Percentiles rank a stretch among this genome's conserved stretches.
Evolutionary conservation across 495 filamentous ascomycete species (phyloP).

Genomic region (Aspergillus affinis): DNA sequence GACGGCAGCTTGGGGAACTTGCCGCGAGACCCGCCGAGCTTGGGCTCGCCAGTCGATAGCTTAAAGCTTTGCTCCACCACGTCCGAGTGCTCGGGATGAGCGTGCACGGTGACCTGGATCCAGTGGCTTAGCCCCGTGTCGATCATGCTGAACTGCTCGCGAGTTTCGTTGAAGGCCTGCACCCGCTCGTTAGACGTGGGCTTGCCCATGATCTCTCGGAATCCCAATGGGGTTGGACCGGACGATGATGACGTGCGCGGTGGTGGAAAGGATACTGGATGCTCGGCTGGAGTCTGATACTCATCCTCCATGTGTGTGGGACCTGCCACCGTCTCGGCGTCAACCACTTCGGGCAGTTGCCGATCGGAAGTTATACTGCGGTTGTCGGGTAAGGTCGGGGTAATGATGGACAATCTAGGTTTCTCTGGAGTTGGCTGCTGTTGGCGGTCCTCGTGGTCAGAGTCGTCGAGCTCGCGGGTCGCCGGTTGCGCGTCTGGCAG

Average conservation of each 20-base stretch:
- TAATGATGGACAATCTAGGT: constrained; percentile 26
- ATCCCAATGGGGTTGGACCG: constrained; percentile 51
- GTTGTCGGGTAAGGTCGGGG: constrained; percentile 18
- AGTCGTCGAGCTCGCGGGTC: not conserved
- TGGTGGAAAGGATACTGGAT: constrained; percentile 3
- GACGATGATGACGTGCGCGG: constrained; percentile 18
- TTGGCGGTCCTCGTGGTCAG: not conserved
- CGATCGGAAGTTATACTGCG: constrained; percentile 17
- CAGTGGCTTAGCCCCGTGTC: constrained; percentile 76
- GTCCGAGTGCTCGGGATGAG: constrained; percentile 53
- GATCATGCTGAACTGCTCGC: constrained; percentile 65
- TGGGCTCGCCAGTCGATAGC: constrained; percentile 28
- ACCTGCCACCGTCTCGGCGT: constrained; percentile 10
- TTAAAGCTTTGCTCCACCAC: constrained; percentile 37
- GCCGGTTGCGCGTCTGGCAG: constrained; percentile 5
- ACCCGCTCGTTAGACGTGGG: constrained; percentile 63
- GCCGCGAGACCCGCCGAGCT: constrained; percentile 36
- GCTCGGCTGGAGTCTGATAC: constrained; percentile 1
- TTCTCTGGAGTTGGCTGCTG: constrained; percentile 13
- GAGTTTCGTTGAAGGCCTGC: constrained; percentile 64
- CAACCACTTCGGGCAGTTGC: constrained; percentile 13
- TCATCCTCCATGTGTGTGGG: constrained; percentile 12
- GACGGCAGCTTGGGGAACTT: constrained; percentile 49
- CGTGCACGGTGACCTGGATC: constrained; percentile 53
- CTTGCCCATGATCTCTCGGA: constrained; percentile 71